phyloP scores from a whole-genome alignment of 148 eudicot species.

The Cornus florida region DNA sequence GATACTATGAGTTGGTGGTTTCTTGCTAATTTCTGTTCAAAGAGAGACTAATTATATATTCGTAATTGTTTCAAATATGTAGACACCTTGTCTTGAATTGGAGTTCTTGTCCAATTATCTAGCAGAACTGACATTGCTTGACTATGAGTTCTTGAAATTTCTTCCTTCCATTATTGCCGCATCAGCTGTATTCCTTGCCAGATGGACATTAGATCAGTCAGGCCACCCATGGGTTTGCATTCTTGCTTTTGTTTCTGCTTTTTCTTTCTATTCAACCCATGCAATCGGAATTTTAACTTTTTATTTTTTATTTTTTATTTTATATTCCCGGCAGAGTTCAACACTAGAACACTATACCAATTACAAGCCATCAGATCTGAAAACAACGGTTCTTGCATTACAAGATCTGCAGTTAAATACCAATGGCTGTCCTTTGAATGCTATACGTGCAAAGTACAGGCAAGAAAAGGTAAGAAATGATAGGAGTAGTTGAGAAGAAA shows the following conservation, averaged over 20 bases:
- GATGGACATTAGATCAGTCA: constrained; percentile 78
- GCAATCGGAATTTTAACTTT: not conserved
- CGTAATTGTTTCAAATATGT: constrained; percentile 13
- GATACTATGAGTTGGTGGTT: not conserved
- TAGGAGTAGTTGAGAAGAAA: not conserved
- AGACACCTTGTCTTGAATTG: constrained; percentile 54
- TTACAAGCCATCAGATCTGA: constrained; percentile 60
- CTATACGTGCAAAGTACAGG: constrained; percentile 67
- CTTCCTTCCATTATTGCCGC: constrained; percentile 80
- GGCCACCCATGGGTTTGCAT: constrained; percentile 73
- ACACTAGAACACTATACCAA: constrained; percentile 65
- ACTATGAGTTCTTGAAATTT: constrained; percentile 68
- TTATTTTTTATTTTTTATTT: no score
- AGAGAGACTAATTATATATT: not conserved
- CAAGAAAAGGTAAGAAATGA: constrained; percentile 56
- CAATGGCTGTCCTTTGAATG: constrained; percentile 47
- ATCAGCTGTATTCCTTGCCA: constrained; percentile 81
- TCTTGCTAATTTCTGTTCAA: not conserved
- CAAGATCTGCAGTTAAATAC: constrained; percentile 54
- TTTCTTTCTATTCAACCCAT: not conserved
- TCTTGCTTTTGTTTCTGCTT: not conserved
- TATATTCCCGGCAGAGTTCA: constrained; percentile 41
- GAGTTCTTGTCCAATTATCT: constrained; percentile 83
- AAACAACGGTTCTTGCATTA: constrained; percentile 49
- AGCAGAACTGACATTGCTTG: constrained; percentile 75